phyloP scores from a whole-genome alignment of 805 yeast genomes.

The Candida berthetii region DNA sequence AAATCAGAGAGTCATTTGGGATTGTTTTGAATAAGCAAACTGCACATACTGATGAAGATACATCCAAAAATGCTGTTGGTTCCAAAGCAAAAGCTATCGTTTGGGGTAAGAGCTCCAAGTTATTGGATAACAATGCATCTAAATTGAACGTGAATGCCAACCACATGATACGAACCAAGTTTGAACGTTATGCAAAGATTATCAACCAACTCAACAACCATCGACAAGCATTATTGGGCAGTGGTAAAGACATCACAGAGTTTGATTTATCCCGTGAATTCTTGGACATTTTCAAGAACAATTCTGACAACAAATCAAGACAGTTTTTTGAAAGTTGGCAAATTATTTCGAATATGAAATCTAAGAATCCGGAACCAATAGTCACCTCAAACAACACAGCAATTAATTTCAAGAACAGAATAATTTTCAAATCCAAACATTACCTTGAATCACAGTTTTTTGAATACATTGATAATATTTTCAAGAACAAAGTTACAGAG shows the following conservation, averaged over 20 bases:
- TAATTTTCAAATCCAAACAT: slow-evolving; percentile 47
- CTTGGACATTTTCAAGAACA: slow-evolving; percentile 50
- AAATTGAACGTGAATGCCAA: slow-evolving; percentile 37
- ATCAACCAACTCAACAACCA: slow-evolving; percentile 66
- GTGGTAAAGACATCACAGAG: slow-evolving; percentile 14
- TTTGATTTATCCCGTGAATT: slow-evolving; percentile 58
- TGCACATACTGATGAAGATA: slow-evolving; percentile 5
- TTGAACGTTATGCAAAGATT: slow-evolving; percentile 69
- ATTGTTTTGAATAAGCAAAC: slow-evolving; percentile 31
- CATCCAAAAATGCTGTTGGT: slow-evolving; percentile 7
- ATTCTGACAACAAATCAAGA: slow-evolving; percentile 56
- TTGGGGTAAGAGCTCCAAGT: slow-evolving; percentile 25
- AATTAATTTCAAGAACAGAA: slow-evolving; percentile 22
- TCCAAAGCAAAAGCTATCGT: slow-evolving; percentile 9
- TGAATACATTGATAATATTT: slow-evolving; percentile 63
- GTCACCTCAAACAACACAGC: slow-evolving; percentile 11
- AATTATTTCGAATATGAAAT: slow-evolving; percentile 40
- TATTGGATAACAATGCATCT: slow-evolving; percentile 24
- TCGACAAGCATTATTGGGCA: slow-evolving; percentile 37
- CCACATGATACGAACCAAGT: slow-evolving; percentile 40
- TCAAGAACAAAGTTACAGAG: slow-evolving; percentile 43
- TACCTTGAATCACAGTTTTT: slow-evolving; percentile 75
- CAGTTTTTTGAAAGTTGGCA: slow-evolving; percentile 75
- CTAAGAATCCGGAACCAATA: slow-evolving; percentile 14
- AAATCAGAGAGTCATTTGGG: slow-evolving; percentile 69